A percentile compares a stretch with the other conserved stretches of the same genome.
These are phyloP conservation scores for Xylaria sp. DNA, from an alignment of 2,329 filamentous ascomycete genomes.

Conservation along the genomic window DNA sequence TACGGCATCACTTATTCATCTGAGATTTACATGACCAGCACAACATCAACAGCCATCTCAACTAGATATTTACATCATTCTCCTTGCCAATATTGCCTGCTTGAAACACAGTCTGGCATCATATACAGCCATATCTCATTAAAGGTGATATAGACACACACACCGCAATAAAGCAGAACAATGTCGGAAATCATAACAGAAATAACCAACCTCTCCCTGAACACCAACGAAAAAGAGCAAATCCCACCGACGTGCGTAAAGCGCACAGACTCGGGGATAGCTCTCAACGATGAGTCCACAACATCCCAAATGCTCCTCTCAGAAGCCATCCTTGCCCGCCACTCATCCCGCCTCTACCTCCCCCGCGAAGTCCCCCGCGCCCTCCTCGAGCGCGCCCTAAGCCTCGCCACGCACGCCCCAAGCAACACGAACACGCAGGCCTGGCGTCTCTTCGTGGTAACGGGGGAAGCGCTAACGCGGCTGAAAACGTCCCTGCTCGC, in stretches of 20 bases:
- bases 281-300: not conserved
- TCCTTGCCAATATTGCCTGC: no score
- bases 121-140: no score
- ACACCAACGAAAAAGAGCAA: not conserved
- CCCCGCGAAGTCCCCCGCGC: conserved; percentile 26
- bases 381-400: conserved; percentile 15
- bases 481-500: not conserved
- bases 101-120: no score
- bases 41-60: no score
- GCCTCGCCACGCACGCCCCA: conserved; percentile 14
- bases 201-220: not conserved
- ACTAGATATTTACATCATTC: no score
- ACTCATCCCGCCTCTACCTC: conserved; percentile 36
- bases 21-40: no score
- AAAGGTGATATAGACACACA: no score
- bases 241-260: not conserved
- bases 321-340: conserved; percentile 37
- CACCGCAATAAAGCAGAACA: not conserved
- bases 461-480: not conserved
- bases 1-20: no score
- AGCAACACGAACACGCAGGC: conserved; percentile 43
- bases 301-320: conserved; percentile 33
- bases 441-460: conserved; percentile 24
- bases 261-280: conserved; percentile 12
- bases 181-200: not conserved